Evolutionary conservation across 2,329 filamentous ascomycete genomes (phyloP).

Genomic region (Ramularia collo-cygni): DNA sequence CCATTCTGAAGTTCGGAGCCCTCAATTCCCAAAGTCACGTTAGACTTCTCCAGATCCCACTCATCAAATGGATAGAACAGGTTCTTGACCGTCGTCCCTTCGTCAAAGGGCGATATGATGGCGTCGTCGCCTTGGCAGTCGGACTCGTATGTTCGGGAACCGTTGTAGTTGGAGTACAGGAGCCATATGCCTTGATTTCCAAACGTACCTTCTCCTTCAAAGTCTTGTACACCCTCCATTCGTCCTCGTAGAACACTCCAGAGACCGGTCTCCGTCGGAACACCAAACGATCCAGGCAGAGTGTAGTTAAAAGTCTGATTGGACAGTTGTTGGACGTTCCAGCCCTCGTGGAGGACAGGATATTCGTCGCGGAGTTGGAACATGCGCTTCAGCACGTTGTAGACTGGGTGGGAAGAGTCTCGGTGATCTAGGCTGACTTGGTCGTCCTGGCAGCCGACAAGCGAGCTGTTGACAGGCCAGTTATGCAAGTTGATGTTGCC

Average conservation of each 20-base stretch:
- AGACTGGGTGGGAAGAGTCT: slow-evolving; percentile 55
- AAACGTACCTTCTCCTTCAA: slow-evolving; percentile 32
- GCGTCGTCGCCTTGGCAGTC: slow-evolving; percentile 48
- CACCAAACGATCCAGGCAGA: slow-evolving; percentile 47
- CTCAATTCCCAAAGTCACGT: slow-evolving; percentile 42
- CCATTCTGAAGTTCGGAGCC: slow-evolving; percentile 46
- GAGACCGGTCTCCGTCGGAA: slow-evolving; percentile 51
- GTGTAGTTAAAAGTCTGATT: slow-evolving; percentile 48
- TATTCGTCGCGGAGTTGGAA: slow-evolving; percentile 53
- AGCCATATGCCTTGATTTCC: slow-evolving; percentile 48
- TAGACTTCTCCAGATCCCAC: slow-evolving; percentile 43
- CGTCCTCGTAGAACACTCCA: slow-evolving; percentile 53
- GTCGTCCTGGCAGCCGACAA: slow-evolving; percentile 51
- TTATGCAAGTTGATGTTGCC: slow-evolving; percentile 51
- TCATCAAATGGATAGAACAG: slow-evolving; percentile 57
- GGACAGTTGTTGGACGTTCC: slow-evolving; percentile 48
- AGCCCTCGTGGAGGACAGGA: slow-evolving; percentile 55
- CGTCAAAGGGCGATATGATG: slow-evolving; percentile 51
- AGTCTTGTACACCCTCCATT: slow-evolving; percentile 47
- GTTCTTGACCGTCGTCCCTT: slow-evolving; percentile 52
- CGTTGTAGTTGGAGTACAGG: slow-evolving; percentile 45
- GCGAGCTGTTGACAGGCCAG: slow-evolving; percentile 50
- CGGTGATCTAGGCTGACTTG: slow-evolving; percentile 54
- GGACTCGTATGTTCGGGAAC: slow-evolving; percentile 48
- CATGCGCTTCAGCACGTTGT: slow-evolving; percentile 56